Base-by-base conservation (phyloP, 2,329 filamentous ascomycete species). In the Penicillium sp. region DNA sequence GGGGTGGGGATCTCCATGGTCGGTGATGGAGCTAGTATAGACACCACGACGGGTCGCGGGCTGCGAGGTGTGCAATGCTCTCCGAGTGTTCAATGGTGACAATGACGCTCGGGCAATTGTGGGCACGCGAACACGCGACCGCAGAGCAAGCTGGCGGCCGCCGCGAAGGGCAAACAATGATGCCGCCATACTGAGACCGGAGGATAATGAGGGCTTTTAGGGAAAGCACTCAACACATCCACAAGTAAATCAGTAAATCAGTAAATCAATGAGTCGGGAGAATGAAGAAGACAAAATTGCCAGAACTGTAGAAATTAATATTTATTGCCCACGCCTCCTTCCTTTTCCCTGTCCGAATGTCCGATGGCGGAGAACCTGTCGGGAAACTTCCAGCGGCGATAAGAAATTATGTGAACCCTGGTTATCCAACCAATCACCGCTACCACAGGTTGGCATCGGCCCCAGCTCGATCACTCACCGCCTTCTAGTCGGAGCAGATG, bases 21-120 rank as follows among this genome's bases (percentile, higher is more conserved):
- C 92, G 7, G 91, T 94, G 6, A 93, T 89, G 0, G 93, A 96
- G 74, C 89, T 96, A 71, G 89, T 92, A 75, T 97, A 91, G 21
- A 99, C 93, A 35, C 66, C 64, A 36, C 75, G 71, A 47, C 65
- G 70, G 7, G 67, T 48, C 1, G 64, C 53, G 12, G 68, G 64
- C 33, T 70, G 62, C n/a, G 68, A 53, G 15, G 66, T 69, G 50
- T 73, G 65, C 38, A 76, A 54, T 48, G 65, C 66, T 42, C 69
- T 66, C 55, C 64, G 60, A 29, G 68, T 62, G 21, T 68, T 72
- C 58, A 71, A 66, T 54, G 70, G 67, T 12, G 72, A 70, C 8
- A 68, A 64, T 35, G 66, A 65, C 31, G 61, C 63, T 44, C 60
- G n/a, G 60, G 60, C 2, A 68, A 65, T 44, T 65, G 66, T 55